Evolutionary conservation across 371 early-diverging fungal species (phyloP), one percentile per base, ranked within the genome.

Genomic region (Globomyces sp.): DNA sequence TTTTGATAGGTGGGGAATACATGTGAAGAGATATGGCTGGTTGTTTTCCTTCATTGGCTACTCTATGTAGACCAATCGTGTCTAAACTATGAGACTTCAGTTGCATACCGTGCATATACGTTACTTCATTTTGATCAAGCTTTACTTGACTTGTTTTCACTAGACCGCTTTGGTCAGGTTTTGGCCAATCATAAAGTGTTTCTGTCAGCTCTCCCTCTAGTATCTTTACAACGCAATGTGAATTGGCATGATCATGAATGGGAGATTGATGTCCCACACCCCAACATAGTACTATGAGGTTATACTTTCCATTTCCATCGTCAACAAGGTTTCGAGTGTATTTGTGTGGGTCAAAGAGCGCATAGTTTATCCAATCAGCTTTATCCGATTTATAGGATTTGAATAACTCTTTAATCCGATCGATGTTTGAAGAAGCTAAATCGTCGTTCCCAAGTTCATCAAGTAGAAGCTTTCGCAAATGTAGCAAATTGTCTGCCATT

Each of bases 181-280:
- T 70, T 0, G 95, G 94, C 90, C 90, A 92, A 41, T 87, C 80
- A 70, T 85, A 96, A 44, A 85, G 80, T 0, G 90, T 86, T 73
- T 96, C 97, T 64, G 82, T 73, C 45, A 96, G 79, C 68, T 87
- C 82, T 1, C 95, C 95, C 59, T 89, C 90, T 40, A 96, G 81
- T 42, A 95, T 78, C 74, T 95, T 95, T 90, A 96, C 90, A 66
- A 94, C 82, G 78, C 97, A 96, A 76, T 96, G 97, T 53, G 93
- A 89, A 52, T 87, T 87, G n/a, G 92, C 75, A 71, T 96, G 97
- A 77, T 94, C 92, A 75, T 95, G 96, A 75, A 95, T 93, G 50
- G 95, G 91, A 70, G 93, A 92, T 64, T 79, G 73, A 58, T 88
- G 87, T 47, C 84, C 86, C 57, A 86, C 86, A 62, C 88, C 89